phyloP scores from a whole-genome alignment of 1,284 basidiomycete species.

The Pseudozyma hubeiensis region DNA sequence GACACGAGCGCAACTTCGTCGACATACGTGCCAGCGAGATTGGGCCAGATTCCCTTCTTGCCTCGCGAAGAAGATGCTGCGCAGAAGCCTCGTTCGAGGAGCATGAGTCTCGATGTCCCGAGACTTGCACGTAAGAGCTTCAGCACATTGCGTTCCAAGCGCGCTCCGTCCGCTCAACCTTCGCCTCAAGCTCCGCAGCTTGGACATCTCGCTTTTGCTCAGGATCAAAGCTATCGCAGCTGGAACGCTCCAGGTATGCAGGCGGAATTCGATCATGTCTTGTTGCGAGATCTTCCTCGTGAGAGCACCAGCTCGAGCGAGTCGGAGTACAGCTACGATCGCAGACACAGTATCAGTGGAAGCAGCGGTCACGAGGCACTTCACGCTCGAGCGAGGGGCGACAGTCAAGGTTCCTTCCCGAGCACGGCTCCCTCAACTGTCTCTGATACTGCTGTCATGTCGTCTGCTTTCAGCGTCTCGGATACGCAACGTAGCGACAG shows the following conservation, averaged over 20 bases:
- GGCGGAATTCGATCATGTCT: not conserved
- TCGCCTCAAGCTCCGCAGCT: not conserved
- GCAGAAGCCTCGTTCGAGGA: slow-evolving; percentile 3
- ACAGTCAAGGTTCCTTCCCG: slow-evolving; percentile 9
- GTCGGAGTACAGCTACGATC: slow-evolving; percentile 16
- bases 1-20: not conserved
- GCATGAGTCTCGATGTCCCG: slow-evolving; percentile 26
- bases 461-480: slow-evolving; percentile 7
- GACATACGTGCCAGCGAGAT: slow-evolving; percentile 8
- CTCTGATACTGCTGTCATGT: slow-evolving; percentile 4
- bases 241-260: slow-evolving; percentile 4
- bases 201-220: slow-evolving; percentile 1
- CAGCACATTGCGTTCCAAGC: slow-evolving; percentile 13
- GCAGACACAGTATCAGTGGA: slow-evolving; percentile 22
- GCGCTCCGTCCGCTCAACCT: not conserved
- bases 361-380: slow-evolving; percentile 11
- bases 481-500: not conserved
- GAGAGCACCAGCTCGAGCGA: slow-evolving; percentile 24
- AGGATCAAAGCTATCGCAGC: not conserved
- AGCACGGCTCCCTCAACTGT: slow-evolving; percentile 17
- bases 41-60: slow-evolving; percentile 5
- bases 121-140: slow-evolving; percentile 17
- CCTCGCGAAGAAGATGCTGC: not conserved
- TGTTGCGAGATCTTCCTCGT: slow-evolving; percentile 12
- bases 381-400: slow-evolving; percentile 4